Conservation (phyloP, 2,329 filamentous ascomycete species). For the Hansfordia pulvinata region DNA sequence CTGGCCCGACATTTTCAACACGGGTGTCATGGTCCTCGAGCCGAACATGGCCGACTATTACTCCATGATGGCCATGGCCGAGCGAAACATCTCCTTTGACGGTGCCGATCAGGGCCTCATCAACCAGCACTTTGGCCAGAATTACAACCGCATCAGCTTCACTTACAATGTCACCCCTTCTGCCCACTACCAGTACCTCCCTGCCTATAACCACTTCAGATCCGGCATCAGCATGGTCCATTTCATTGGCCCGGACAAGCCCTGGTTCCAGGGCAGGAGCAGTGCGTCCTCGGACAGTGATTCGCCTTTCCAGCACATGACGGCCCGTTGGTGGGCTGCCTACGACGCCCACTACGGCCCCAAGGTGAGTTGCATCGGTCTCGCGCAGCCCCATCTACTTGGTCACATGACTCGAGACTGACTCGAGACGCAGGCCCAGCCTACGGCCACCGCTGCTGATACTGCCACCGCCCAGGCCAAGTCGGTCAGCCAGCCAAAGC, state of each 20-base stretch:
- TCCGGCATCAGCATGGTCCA: constrained; percentile 82
- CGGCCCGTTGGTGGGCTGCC: constrained; percentile 84
- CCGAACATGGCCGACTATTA: constrained; percentile 83
- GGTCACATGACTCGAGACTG: too few relatives aligned
- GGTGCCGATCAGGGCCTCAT: constrained; percentile 91
- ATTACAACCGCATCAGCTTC: constrained; percentile 82
- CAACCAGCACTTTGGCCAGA: constrained; percentile 82
- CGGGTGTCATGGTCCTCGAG: constrained; percentile 84
- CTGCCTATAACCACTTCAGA: constrained; percentile 87
- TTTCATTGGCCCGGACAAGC: constrained; percentile 87
- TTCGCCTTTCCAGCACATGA: constrained; percentile 68
- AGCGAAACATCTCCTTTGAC: constrained; percentile 84
- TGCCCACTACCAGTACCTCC: constrained; percentile 93
- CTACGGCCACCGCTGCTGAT: constrained; percentile 2
- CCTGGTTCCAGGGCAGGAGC: constrained; percentile 59
- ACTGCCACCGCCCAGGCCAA: too few relatives aligned
- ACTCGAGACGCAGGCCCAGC: constrained; percentile 1
- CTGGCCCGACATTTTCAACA: constrained; percentile 97
- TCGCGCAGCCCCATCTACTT: too few relatives aligned
- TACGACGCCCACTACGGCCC: constrained; percentile 74
- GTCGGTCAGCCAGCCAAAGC: too few relatives aligned
- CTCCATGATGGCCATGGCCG: constrained; percentile 70
- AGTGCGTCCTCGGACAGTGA: constrained; percentile 32
- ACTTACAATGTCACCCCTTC: constrained; percentile 96
- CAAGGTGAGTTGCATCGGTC: constrained; percentile 24